These are phyloP conservation scores for Solanum ossicruentum DNA, from an alignment of 257 asterid species.

Conservation along the genomic window DNA sequence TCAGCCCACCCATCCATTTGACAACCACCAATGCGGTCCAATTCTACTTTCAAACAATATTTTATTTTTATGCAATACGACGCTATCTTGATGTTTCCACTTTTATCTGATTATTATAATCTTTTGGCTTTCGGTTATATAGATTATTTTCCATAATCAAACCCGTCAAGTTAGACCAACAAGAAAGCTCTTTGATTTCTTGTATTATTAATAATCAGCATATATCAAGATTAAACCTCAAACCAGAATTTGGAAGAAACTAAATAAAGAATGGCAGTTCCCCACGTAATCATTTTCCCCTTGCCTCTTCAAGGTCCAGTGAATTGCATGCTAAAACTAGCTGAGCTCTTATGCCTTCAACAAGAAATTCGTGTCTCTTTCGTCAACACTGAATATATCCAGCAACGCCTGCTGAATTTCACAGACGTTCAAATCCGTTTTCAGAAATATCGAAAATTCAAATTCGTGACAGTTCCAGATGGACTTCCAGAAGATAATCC, in stretches of 20 bases:
- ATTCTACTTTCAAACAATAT: neutral
- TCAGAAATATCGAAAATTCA: conserved; percentile 1
- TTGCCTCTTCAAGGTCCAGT: conserved; percentile 22
- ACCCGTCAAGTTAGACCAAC: neutral
- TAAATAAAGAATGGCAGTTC: neutral
- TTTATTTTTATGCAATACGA: neutral
- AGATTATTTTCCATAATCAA: neutral
- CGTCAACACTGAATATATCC: neutral
- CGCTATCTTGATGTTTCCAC: neutral
- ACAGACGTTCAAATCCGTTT: conserved; percentile 6
- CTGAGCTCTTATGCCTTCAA: conserved; percentile 17
- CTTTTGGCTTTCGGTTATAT: neutral
- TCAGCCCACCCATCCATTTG: no score
- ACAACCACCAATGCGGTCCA: neutral
- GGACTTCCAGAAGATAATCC: neutral
- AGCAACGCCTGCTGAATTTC: conserved; percentile 4
- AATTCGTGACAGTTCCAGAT: conserved; percentile 1
- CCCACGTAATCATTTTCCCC: conserved; percentile 16
- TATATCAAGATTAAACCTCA: neutral
- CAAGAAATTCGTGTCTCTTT: conserved; percentile 7
- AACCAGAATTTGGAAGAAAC: neutral
- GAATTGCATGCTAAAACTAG: conserved; percentile 22
- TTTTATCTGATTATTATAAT: neutral
- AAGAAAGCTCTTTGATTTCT: neutral
- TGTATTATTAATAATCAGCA: neutral